Evolutionary conservation across 2,329 filamentous ascomycete genomes (phyloP).

Genomic region (Lachnellula subtilissima): DNA sequence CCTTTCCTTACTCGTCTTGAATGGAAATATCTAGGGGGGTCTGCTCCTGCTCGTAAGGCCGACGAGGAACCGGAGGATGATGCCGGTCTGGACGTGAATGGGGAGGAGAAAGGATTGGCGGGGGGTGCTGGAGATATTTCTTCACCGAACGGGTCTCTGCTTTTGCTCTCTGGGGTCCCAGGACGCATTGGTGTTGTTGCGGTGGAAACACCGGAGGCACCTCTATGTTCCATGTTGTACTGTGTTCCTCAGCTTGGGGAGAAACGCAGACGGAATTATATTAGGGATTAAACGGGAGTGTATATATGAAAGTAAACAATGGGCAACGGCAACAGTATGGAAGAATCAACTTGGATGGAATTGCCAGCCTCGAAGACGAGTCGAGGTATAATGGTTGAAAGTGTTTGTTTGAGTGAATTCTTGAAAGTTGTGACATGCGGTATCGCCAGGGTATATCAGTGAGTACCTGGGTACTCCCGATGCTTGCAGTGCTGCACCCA

Average conservation of each 20-base stretch:
- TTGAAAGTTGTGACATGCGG: not conserved
- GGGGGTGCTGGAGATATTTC: conserved; percentile 25
- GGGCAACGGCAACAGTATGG: not conserved
- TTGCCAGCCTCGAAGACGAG: conserved; percentile 10
- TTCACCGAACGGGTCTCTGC: conserved; percentile 23
- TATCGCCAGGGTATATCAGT: not conserved
- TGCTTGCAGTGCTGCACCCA: not conserved
- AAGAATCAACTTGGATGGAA: not conserved
- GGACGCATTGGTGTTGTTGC: conserved; percentile 34
- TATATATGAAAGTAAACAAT: not conserved
- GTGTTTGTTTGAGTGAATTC: not conserved
- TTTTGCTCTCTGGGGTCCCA: conserved; percentile 34
- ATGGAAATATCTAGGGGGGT: conserved; percentile 28
- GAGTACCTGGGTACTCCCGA: too few relatives aligned
- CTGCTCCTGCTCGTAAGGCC: conserved; percentile 25
- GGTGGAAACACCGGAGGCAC: conserved; percentile 20
- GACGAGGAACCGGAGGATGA: conserved; percentile 40
- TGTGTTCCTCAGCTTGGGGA: conserved; percentile 7
- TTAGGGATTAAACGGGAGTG: conserved; percentile 10
- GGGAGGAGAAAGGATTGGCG: conserved; percentile 30
- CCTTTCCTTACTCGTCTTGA: conserved; percentile 59
- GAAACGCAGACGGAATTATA: conserved; percentile 8
- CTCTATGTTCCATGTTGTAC: conserved; percentile 16
- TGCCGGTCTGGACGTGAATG: conserved; percentile 39
- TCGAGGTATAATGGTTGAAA: conserved; percentile 1